Conservation (phyloP, 1,139 yeast genomes). For the Geotrichum bryndzae region DNA sequence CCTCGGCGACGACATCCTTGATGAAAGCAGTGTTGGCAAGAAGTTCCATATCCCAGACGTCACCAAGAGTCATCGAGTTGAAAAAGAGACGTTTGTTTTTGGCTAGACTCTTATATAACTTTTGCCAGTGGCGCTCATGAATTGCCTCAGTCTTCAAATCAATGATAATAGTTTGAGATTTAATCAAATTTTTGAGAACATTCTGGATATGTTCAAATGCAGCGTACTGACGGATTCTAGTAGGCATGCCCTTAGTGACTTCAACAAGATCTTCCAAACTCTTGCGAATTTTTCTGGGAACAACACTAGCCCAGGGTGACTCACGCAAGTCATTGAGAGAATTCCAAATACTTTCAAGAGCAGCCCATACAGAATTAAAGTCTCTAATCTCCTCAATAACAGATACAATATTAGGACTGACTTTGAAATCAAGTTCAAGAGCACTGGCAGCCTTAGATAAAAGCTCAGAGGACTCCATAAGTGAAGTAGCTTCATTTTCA, state of each 20-base stretch:
- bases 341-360: conserved; percentile 53
- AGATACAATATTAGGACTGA: conserved; percentile 33
- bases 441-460: conserved; percentile 41
- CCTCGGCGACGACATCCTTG: conserved; percentile 51
- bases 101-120: conserved; percentile 39
- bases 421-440: conserved; percentile 39
- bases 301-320: conserved; percentile 48
- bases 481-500: conserved; percentile 33
- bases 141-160: conserved; percentile 55
- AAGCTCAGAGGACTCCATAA: conserved; percentile 28
- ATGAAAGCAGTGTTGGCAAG: conserved; percentile 43
- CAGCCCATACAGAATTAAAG: conserved; percentile 59
- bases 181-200: conserved; percentile 41
- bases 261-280: conserved; percentile 49
- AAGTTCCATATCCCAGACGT: conserved; percentile 56
- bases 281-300: conserved; percentile 44
- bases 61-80: conserved; percentile 44
- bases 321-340: conserved; percentile 43
- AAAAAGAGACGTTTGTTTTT: conserved; percentile 27
- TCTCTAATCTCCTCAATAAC: conserved; percentile 51
- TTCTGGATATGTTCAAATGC: conserved; percentile 60
- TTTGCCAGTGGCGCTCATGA: conserved; percentile 64
- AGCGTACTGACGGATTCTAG: conserved; percentile 57
- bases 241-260: conserved; percentile 50
- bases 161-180: conserved; percentile 39